Base-by-base conservation (phyloP, 192 early-diverging fungal genomes). In the Podila epigama region DNA sequence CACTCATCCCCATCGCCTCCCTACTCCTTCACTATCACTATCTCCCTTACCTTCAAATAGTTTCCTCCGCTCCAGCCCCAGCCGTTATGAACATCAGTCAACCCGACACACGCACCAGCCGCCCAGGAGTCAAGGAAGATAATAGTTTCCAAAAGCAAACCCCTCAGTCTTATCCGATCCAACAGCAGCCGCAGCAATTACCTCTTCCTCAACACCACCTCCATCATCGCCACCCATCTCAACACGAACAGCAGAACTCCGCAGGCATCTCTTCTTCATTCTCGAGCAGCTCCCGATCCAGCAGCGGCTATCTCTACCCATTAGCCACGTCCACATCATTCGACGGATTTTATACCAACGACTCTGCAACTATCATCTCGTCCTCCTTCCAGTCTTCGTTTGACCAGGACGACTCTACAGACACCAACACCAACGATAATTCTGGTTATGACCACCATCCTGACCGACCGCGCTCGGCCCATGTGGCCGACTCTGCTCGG, bases 41-140 rank as follows among this genome's bases (percentile, higher is more conserved):
- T n/a, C 22, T 18, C 36, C 22, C 20, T 25, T 29, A 37, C 32
- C 41, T 51, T n/a, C 20, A n/a, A 31, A 31, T 50, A 50, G 29
- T 40, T 22, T 33, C 42, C 42, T 32, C 32, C 37, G 31, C 60
- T 36, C 22, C 31, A 50, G 34, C 33, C 27, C 39, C 25, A 33
- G 40, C 9, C 55, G 48, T 16, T 51, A 68, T 68, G 66, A 68
- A 68, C 36, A 68, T 52, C 36, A 58, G 41, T 20, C 48, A 36
- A 15, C 20, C 50, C 35, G 58, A 53, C 20, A 51, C 56, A 58
- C 27, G 33, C 48, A 35, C 66, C 66, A 68, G 40, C 37, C 66
- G 50, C 48, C 18, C 28, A 60, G 58, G 58, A 36, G 58, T 56
- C 16, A 51, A 60, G 33, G 34, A 68, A 8, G 42, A 67, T 28